Evolutionary conservation across 352 stramenopile species (phyloP).

Genomic region (Phytophthora citrophthora): DNA sequence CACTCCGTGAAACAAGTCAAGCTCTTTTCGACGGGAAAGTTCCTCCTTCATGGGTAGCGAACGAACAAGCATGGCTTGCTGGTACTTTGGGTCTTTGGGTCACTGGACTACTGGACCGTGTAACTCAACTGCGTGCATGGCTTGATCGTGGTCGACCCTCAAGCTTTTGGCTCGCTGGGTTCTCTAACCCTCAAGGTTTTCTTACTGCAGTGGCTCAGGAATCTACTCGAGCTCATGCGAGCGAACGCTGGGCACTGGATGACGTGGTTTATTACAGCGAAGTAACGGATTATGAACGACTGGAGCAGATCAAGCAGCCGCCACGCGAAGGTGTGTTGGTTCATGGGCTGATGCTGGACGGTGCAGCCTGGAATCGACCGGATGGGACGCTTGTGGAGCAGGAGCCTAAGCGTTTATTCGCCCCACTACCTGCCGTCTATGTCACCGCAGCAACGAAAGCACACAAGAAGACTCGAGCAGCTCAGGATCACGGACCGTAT

Average conservation of each 20-base stretch:
- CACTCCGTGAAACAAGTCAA: constrained; percentile 63
- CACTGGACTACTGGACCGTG: constrained; percentile 62
- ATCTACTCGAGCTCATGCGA: constrained; percentile 67
- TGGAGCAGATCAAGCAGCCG: constrained; percentile 80
- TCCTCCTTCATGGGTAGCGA: constrained; percentile 54
- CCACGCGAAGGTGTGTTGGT: constrained; percentile 79
- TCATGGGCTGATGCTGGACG: constrained; percentile 76
- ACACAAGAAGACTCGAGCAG: constrained; percentile 75
- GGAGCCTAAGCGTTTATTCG: constrained; percentile 80
- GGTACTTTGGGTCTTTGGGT: constrained; percentile 75
- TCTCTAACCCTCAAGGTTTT: constrained; percentile 80
- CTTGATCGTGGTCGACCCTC: constrained; percentile 63
- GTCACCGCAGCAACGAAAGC: constrained; percentile 79
- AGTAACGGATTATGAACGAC: constrained; percentile 81
- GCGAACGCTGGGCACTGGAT: constrained; percentile 80
- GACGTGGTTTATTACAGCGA: constrained; percentile 84
- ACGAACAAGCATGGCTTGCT: constrained; percentile 81
- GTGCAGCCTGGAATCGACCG: constrained; percentile 72
- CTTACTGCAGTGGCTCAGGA: constrained; percentile 84
- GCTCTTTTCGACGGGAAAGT: constrained; percentile 79
- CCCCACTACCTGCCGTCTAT: constrained; percentile 75
- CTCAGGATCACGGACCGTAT: constrained; percentile 75
- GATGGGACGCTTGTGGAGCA: constrained; percentile 80
- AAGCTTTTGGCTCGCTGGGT: constrained; percentile 81
- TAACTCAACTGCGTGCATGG: constrained; percentile 66